Percentiles rank a stretch among this genome's conserved stretches.
Conservation (phyloP, 768 basidiomycete genomes). For the Tulasnella sp. region DNA sequence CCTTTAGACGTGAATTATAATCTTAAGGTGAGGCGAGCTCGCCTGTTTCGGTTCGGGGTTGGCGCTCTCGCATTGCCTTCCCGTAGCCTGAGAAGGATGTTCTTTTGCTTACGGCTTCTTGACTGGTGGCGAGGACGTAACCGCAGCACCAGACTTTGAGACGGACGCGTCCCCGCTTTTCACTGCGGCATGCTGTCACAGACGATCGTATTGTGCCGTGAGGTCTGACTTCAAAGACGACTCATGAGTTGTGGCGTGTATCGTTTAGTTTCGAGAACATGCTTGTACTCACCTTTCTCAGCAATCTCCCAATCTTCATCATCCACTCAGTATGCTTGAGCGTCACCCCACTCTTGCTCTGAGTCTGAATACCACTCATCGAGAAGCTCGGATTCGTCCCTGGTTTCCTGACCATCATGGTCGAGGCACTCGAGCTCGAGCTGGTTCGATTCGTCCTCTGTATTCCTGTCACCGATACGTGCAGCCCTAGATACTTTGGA, state of each 20-base stretch:
- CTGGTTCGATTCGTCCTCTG: slow-evolving; percentile 22
- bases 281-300: slow-evolving; percentile 80
- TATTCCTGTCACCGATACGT: slow-evolving; percentile 27
- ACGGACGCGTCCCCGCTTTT: slow-evolving; percentile 54
- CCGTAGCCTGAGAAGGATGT: slow-evolving; percentile 8
- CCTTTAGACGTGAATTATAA: slow-evolving; percentile 60
- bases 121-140: slow-evolving; percentile 56
- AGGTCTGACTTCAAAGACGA: slow-evolving; percentile 53
- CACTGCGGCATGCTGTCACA: slow-evolving; percentile 82
- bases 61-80: slow-evolving; percentile 13
- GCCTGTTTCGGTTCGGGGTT: slow-evolving; percentile 35
- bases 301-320: slow-evolving; percentile 86
- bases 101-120: slow-evolving; percentile 45
- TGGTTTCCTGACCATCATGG: slow-evolving; percentile 32
- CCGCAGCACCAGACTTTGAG: slow-evolving; percentile 38
- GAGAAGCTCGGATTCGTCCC: slow-evolving; percentile 18
- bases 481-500: too few relatives aligned
- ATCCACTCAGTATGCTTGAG: slow-evolving; percentile 39
- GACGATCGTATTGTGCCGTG: slow-evolving; percentile 94
- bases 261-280: slow-evolving; percentile 19
- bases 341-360: slow-evolving; percentile 1
- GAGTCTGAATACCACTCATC: background rate
- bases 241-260: background rate
- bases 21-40: slow-evolving; percentile 66
- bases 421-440: slow-evolving; percentile 21